A percentile compares a stretch with the other conserved stretches of the same genome.
phyloP scores from a whole-genome alignment of 805 yeast species.

The Yamadazyma sp. region DNA sequence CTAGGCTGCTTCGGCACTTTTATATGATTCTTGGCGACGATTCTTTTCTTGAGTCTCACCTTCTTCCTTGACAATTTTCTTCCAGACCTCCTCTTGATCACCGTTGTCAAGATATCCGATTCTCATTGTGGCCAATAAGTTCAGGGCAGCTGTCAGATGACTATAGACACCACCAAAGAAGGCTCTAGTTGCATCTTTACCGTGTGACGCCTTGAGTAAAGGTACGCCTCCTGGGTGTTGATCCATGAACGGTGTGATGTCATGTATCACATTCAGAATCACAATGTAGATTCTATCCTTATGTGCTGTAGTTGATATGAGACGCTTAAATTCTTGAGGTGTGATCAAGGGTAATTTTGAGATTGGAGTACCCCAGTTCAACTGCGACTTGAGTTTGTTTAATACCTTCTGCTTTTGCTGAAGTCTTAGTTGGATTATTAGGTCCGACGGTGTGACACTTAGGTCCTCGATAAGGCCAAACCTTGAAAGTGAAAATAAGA shows the following conservation, averaged over 20 bases:
- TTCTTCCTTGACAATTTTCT: slow-evolving; percentile 66
- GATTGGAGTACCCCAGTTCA: slow-evolving; percentile 94
- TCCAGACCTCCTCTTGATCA: slow-evolving; percentile 81
- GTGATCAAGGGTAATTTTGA: slow-evolving; percentile 74
- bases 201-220: slow-evolving; percentile 74
- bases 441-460: slow-evolving; percentile 64
- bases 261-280: slow-evolving; percentile 90
- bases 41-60: slow-evolving; percentile 38
- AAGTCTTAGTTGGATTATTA: slow-evolving; percentile 54
- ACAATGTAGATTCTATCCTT: slow-evolving; percentile 65
- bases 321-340: slow-evolving; percentile 44
- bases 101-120: slow-evolving; percentile 83
- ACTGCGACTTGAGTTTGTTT: slow-evolving; percentile 70
- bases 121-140: slow-evolving; percentile 89
- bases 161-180: slow-evolving; percentile 93
- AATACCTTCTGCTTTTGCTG: slow-evolving; percentile 78
- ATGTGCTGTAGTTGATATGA: slow-evolving; percentile 38
- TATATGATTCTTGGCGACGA: slow-evolving; percentile 20
- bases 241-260: slow-evolving; percentile 84
- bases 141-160: slow-evolving; percentile 92
- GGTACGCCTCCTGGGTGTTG: slow-evolving; percentile 94
- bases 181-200: slow-evolving; percentile 91
- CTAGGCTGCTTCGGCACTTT: slow-evolving; percentile 40
- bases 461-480: slow-evolving; percentile 61
- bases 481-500: slow-evolving; percentile 50